A percentile compares a stretch with the other conserved stretches of the same genome.
phyloP scores from a whole-genome alignment of 2,329 filamentous ascomycete species.

The Dryadomyces quercivorus region DNA sequence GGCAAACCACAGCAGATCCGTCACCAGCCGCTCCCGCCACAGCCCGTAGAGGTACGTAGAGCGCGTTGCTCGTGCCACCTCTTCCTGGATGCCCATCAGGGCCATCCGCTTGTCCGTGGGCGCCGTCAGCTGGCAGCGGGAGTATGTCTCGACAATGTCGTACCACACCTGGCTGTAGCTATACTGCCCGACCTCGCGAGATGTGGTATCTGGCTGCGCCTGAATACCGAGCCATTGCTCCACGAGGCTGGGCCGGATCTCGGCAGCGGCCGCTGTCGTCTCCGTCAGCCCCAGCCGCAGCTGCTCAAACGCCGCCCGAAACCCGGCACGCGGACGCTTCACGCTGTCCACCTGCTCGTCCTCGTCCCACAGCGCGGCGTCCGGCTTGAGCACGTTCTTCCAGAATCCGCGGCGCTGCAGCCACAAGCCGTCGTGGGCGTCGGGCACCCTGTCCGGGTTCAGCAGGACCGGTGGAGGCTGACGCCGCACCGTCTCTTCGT shows the following conservation, averaged over 20 bases:
- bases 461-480: neutral
- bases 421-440: neutral
- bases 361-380: neutral
- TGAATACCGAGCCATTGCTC: too few species aligned
- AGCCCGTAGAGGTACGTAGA: neutral
- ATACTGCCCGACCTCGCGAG: slow-evolving; percentile 8
- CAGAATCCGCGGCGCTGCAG: neutral
- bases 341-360: neutral
- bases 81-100: neutral
- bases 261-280: neutral
- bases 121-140: slow-evolving; percentile 14
- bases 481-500: neutral
- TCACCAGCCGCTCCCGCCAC: neutral
- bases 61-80: neutral
- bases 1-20: neutral
- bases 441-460: neutral
- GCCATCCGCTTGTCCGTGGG: slow-evolving; percentile 11
- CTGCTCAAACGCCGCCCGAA: neutral
- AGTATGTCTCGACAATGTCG: slow-evolving; percentile 14
- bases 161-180: slow-evolving; percentile 12
- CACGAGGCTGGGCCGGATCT: too few species aligned
- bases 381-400: neutral
- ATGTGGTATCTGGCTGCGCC: neutral
- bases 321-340: neutral
- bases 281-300: neutral